Evolutionary conservation across 257 asterid species (phyloP).

Genomic region (Solanum pimpinellifolium): DNA sequence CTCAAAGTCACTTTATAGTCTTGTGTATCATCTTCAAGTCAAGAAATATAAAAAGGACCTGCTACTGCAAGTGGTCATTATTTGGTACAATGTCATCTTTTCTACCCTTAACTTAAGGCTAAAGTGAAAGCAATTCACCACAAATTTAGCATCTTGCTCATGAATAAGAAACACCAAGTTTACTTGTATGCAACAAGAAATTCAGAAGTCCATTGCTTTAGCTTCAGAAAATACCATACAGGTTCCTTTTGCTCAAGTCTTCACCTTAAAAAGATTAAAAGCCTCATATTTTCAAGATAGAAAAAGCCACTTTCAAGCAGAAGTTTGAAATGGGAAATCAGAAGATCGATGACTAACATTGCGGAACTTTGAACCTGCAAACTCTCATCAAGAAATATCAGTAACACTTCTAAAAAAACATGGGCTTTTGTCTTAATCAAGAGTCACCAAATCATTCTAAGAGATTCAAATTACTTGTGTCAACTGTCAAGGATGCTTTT

Average conservation of each 20-base stretch:
- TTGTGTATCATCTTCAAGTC: neutral
- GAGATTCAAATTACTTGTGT: constrained; percentile 44
- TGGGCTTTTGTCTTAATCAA: constrained; percentile 34
- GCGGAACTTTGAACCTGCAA: neutral
- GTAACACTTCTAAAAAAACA: neutral
- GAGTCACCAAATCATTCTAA: constrained; percentile 28
- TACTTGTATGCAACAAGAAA: neutral
- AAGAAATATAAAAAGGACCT: neutral
- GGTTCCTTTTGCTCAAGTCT: neutral
- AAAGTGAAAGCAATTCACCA: constrained; percentile 2
- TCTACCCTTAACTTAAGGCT: neutral
- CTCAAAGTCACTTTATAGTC: neutral
- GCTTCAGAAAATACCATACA: neutral
- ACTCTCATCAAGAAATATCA: neutral
- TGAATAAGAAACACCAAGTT: neutral
- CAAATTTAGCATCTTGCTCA: neutral
- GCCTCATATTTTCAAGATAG: neutral
- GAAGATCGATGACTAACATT: neutral
- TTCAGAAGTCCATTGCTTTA: neutral
- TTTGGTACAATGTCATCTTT: constrained; percentile 4
- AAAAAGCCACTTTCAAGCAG: neutral
- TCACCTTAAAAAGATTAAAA: neutral
- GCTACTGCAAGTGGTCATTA: neutral
- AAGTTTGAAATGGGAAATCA: neutral
- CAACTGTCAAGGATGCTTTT: constrained; percentile 37